Percentiles rank a stretch among this genome's conserved stretches.
Conservation (phyloP, 179 eudicot species). For the Silene noctiflora region DNA sequence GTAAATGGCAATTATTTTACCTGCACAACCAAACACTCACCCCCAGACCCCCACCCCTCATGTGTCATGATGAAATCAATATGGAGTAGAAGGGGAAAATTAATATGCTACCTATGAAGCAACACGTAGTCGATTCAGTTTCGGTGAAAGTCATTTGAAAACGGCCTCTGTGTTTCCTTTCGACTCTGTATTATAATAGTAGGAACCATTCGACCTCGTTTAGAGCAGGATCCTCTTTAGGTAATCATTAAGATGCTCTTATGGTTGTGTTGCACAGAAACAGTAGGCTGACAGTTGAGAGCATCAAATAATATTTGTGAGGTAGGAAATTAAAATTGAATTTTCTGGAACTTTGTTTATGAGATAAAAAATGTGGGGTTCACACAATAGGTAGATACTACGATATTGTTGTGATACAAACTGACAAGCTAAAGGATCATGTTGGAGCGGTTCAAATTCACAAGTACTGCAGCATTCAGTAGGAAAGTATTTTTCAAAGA, state of each 20-base stretch:
- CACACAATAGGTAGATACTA: constrained; percentile 21
- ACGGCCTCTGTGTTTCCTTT: background rate
- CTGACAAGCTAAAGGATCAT: constrained; percentile 27
- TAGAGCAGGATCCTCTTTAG: background rate
- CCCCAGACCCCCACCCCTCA: constrained; percentile 9
- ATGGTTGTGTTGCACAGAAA: constrained; percentile 14
- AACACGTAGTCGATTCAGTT: background rate
- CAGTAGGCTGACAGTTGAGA: background rate
- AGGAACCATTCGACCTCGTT: background rate
- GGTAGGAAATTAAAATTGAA: constrained; percentile 14
- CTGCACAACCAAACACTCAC: constrained; percentile 16
- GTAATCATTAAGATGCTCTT: constrained; percentile 23
- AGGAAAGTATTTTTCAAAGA: constrained; percentile 9
- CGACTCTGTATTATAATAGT: background rate
- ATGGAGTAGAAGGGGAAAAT: background rate
- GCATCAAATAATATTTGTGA: constrained; percentile 20
- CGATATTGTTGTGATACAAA: constrained; percentile 16
- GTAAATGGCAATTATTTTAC: constrained; percentile 18
- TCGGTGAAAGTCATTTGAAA: background rate
- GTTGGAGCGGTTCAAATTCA: constrained; percentile 24
- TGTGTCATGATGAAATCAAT: background rate
- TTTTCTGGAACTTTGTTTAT: constrained; percentile 5
- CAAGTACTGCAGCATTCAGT: constrained; percentile 20
- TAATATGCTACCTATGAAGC: background rate
- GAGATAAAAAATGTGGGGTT: constrained; percentile 13